phyloP scores from a whole-genome alignment of 2,329 filamentous ascomycete genomes.

The Aspergillus transmontanensis region DNA sequence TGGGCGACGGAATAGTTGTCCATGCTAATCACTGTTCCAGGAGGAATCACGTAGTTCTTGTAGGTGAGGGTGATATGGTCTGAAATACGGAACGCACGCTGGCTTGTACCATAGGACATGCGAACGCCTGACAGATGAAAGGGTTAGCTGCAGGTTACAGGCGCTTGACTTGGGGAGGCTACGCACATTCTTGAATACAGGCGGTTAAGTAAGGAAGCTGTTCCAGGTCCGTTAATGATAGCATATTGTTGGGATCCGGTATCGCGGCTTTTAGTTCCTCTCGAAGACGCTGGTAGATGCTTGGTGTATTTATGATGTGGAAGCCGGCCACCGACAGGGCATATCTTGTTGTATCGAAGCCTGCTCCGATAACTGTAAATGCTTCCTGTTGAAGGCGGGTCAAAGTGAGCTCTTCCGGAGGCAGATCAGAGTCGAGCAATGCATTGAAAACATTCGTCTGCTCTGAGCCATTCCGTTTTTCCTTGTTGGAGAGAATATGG shows the following conservation, averaged over 20 bases:
- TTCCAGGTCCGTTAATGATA: slow-evolving; percentile 28
- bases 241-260: slow-evolving; percentile 20
- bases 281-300: slow-evolving; percentile 26
- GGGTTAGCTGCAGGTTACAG: not conserved
- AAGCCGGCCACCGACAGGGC: slow-evolving; percentile 31
- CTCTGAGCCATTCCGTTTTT: slow-evolving; percentile 1
- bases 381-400: slow-evolving; percentile 30
- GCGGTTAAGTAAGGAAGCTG: slow-evolving; percentile 33
- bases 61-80: slow-evolving; percentile 12
- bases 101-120: slow-evolving; percentile 11
- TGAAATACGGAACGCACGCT: slow-evolving; percentile 11
- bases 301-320: slow-evolving; percentile 32
- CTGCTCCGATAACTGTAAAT: slow-evolving; percentile 30
- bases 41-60: slow-evolving; percentile 14
- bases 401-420: slow-evolving; percentile 35
- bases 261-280: slow-evolving; percentile 30
- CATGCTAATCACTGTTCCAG: slow-evolving; percentile 13
- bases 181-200: slow-evolving; percentile 17
- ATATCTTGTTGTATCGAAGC: slow-evolving; percentile 32
- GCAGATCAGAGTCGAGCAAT: slow-evolving; percentile 37
- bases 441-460: slow-evolving; percentile 25
- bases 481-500: slow-evolving; percentile 6
- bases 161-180: not conserved
- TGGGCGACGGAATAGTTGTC: slow-evolving; percentile 15
- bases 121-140: slow-evolving; percentile 10